These are phyloP conservation scores for Rutstroemia sp. DNA, from an alignment of 2,329 filamentous ascomycete species.

Conservation along the genomic window DNA sequence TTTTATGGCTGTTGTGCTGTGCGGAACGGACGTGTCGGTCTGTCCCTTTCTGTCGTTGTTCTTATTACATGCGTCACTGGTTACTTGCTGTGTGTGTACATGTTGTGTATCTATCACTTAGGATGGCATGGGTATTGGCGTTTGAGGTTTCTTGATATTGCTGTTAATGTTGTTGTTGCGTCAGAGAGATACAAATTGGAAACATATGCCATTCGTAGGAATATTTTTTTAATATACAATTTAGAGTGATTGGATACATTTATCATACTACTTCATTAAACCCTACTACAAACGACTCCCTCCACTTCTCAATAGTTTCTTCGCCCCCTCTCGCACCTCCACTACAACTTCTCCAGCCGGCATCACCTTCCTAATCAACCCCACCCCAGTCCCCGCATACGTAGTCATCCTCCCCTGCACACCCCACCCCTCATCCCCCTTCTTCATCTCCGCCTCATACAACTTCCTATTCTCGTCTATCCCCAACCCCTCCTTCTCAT, in stretches of 20 bases:
- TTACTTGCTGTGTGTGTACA: too few relatives aligned
- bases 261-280: not conserved
- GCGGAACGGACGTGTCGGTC: not conserved
- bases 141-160: not conserved
- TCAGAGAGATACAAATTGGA: not conserved
- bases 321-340: constrained; percentile 2
- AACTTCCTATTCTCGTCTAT: constrained; percentile 34
- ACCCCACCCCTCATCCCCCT: constrained; percentile 46
- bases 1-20: not conserved
- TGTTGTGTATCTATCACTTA: too few relatives aligned
- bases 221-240: not conserved
- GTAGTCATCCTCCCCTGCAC: constrained; percentile 47
- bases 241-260: not conserved
- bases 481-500: constrained; percentile 32
- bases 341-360: constrained; percentile 44
- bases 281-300: constrained; percentile 1
- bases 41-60: not conserved
- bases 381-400: constrained; percentile 56
- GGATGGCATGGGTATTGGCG: not conserved
- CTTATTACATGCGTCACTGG: not conserved
- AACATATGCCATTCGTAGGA: too few relatives aligned
- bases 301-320: not conserved
- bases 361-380: constrained; percentile 44
- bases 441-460: constrained; percentile 38
- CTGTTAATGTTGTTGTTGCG: not conserved